Conservation (phyloP, 2,329 filamentous ascomycete genomes). For the Incumbomyces delicatus region DNA sequence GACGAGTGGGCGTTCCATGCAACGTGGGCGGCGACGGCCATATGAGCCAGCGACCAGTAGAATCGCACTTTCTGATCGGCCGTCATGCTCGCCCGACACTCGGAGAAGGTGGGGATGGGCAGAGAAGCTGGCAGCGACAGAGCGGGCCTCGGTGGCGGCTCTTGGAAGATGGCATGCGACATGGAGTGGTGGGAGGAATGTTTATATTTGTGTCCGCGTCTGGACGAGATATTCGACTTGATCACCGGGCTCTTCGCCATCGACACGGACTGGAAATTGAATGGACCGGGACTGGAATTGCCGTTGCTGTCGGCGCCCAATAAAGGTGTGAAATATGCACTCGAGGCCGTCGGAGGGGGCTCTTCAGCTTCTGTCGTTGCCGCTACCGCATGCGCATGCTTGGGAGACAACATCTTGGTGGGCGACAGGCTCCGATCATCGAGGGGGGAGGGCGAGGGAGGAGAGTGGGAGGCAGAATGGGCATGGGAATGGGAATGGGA, state of each 20-base stretch:
- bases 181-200: slow-evolving; percentile 56
- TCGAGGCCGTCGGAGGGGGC: slow-evolving; percentile 27
- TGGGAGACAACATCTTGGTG: slow-evolving; percentile 15
- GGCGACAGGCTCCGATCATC: slow-evolving; percentile 41
- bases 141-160: slow-evolving; percentile 67
- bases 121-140: slow-evolving; percentile 83
- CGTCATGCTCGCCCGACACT: slow-evolving; percentile 85
- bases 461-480: background rate
- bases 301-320: slow-evolving; percentile 22
- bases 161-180: slow-evolving; percentile 92
- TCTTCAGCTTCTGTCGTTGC: slow-evolving; percentile 18
- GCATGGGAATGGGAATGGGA: background rate
- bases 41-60: slow-evolving; percentile 84
- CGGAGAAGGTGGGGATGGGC: slow-evolving; percentile 77
- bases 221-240: slow-evolving; percentile 79
- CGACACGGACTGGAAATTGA: slow-evolving; percentile 85
- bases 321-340: slow-evolving; percentile 27
- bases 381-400: background rate
- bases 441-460: slow-evolving; percentile 17
- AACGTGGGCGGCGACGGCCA: slow-evolving; percentile 70
- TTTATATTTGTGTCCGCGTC: slow-evolving; percentile 94
- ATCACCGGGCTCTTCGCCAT: slow-evolving; percentile 61
- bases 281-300: slow-evolving; percentile 50
- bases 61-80: slow-evolving; percentile 72
- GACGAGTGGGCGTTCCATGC: slow-evolving; percentile 79